Percentiles rank a stretch among this genome's conserved stretches.
These are phyloP conservation scores for Rhizomucor miehei DNA, from an alignment of 371 early-diverging fungal genomes.

Conservation along the genomic window DNA sequence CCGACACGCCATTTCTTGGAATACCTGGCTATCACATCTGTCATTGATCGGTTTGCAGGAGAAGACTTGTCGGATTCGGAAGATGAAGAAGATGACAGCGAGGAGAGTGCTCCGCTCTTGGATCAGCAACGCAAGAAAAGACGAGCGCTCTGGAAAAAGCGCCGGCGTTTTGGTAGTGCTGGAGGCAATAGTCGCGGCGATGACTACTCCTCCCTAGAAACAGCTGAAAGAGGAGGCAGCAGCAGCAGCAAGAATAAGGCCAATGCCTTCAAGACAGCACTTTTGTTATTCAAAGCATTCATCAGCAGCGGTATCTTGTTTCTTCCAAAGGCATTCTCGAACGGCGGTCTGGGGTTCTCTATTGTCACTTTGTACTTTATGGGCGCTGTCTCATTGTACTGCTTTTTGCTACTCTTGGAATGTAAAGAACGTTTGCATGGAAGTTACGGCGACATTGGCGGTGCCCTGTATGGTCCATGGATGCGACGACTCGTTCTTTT, in stretches of 20 bases:
- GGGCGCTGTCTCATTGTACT: constrained; percentile 64
- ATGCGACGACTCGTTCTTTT: constrained; percentile 75
- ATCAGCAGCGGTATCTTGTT: constrained; percentile 82
- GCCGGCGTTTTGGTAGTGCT: not conserved
- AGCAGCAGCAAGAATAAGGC: constrained; percentile 35
- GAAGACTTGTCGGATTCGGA: constrained; percentile 65
- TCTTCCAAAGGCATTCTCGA: constrained; percentile 77
- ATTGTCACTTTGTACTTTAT: constrained; percentile 60
- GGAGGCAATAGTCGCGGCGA: constrained; percentile 6
- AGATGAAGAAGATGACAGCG: constrained; percentile 48
- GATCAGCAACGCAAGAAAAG: constrained; percentile 13
- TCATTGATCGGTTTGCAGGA: constrained; percentile 72
- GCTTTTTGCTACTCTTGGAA: constrained; percentile 65
- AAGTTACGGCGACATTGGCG: constrained; percentile 92
- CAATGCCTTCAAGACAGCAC: constrained; percentile 52
- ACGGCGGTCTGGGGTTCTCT: constrained; percentile 75
- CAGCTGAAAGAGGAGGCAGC: not conserved
- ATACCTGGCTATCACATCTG: constrained; percentile 57
- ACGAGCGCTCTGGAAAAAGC: constrained; percentile 1
- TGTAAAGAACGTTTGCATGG: constrained; percentile 66
- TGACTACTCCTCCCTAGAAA: not conserved
- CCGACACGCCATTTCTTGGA: constrained; percentile 64
- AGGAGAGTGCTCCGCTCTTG: constrained; percentile 34
- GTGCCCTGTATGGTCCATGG: constrained; percentile 74
- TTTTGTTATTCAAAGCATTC: constrained; percentile 70